Evolutionary conservation across 345 rosid species (phyloP), one percentile per base, ranked within the genome.

Genomic region (Litchi chinensis): DNA sequence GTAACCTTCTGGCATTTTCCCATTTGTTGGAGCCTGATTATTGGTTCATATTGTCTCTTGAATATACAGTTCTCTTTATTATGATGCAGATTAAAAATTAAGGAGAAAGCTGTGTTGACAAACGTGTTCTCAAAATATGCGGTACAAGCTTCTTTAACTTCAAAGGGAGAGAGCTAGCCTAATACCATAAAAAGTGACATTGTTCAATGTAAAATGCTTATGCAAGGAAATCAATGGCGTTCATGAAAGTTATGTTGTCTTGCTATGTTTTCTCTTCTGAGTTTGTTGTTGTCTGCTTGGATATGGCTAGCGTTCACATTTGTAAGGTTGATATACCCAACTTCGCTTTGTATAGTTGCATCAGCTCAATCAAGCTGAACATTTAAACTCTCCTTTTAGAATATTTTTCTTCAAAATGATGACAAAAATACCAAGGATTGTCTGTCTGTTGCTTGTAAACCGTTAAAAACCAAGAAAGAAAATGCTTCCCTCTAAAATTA

Each of bases 51-150:
- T 13, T 1, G 32, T 22, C 19, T 19, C n/a, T 24, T 63, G 10
- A 54, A 32, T 43, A 7, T 75, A 26, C 28, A 26, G 43, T 10
- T 57, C 5, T 39, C 8, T 74, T 71, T 52, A 15, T 57, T 2
- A 10, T 69, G 48, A 64, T 79, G 84, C 93, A 95, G 96, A 84
- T 84, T 95, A 83, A 91, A 85, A 87, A 70, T 91, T 77, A 89
- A 86, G 88, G 99, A 95, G 88, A 92, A 91, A 86, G 86, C 94
- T 43, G 75, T 88, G 73, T 87, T 95, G 72, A 88, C 88, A 0
- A 90, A 87, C 0, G 97, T 92, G 41, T 86, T 93, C 76, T 76
- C 87, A 50, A 95, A 95, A 83, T 95, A 95, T 83, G 91, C 91
- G 6, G 82, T 74, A 68, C 87, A 84, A 73, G 82, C 84, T 73